A percentile compares a stretch with the other conserved stretches of the same genome.
Evolutionary conservation across 2,329 filamentous ascomycete genomes (phyloP).

Genomic region (Penicillium sp.): DNA sequence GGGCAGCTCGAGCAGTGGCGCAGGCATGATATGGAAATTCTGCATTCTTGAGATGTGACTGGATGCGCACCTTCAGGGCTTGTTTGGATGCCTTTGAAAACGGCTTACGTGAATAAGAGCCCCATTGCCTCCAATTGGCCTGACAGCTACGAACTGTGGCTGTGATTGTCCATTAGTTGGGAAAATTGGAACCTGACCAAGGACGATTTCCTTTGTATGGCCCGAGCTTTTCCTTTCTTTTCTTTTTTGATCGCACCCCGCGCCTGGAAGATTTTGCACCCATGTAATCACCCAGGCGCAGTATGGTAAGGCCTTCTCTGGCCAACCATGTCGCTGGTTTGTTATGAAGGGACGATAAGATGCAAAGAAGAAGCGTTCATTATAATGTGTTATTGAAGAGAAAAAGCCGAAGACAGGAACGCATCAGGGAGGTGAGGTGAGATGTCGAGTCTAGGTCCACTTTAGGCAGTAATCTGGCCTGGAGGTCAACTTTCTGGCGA

Average conservation of each 20-base stretch:
- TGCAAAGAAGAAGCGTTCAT: neutral
- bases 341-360: neutral
- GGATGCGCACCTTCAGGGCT: neutral
- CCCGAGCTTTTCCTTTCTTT: neutral
- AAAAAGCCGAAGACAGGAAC: neutral
- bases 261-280: neutral
- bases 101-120: neutral
- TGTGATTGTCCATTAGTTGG: slow-evolving; percentile 3
- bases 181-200: neutral
- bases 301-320: neutral
- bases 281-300: neutral
- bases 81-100: neutral
- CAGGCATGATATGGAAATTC: neutral
- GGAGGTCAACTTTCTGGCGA: neutral
- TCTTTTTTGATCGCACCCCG: slow-evolving; percentile 1
- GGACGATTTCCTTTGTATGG: neutral
- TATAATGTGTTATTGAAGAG: neutral
- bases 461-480: neutral
- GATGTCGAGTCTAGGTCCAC: neutral
- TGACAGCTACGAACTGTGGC: neutral
- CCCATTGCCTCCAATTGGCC: neutral
- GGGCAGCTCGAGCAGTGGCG: neutral
- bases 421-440: neutral
- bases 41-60: neutral
- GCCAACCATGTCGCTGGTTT: neutral